phyloP scores from a whole-genome alignment of 78 protist species.

The Mantamonas sphyraenae region DNA sequence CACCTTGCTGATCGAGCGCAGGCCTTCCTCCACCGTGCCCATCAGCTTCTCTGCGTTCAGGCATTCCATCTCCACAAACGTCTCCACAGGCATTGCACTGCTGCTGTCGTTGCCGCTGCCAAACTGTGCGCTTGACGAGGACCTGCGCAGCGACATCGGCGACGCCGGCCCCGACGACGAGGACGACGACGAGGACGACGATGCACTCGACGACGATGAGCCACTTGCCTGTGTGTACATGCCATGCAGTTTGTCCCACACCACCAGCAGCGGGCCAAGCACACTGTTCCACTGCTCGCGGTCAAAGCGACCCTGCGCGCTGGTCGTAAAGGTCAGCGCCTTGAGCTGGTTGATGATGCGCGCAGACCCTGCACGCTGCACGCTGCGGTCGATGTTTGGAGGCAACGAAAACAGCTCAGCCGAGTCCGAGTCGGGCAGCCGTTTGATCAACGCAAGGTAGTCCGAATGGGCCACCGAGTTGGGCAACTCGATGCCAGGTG shows the following conservation, averaged over 20 bases:
- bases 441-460: not conserved
- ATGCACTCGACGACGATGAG: no score
- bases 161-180: no score
- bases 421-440: constrained; percentile 43
- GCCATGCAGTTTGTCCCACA: constrained; percentile 26
- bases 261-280: constrained; percentile 11
- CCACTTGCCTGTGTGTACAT: no score
- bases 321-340: not conserved
- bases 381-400: constrained; percentile 50
- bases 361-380: constrained; percentile 13
- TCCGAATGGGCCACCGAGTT: not conserved
- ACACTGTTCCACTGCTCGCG: constrained; percentile 19
- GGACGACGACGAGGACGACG: no score
- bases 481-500: not conserved
- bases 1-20: constrained; percentile 15
- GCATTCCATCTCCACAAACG: constrained; percentile 14
- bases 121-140: no score
- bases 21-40: not conserved
- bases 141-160: no score
- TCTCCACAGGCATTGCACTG: constrained; percentile 22
- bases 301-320: not conserved
- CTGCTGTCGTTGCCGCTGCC: no score
- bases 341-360: constrained; percentile 5
- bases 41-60: not conserved
- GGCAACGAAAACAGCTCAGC: constrained; percentile 68